Percentiles rank a stretch among this genome's conserved stretches.
Evolutionary conservation across 2,329 filamentous ascomycete genomes (phyloP).

Genomic region (Fusarium clavum): DNA sequence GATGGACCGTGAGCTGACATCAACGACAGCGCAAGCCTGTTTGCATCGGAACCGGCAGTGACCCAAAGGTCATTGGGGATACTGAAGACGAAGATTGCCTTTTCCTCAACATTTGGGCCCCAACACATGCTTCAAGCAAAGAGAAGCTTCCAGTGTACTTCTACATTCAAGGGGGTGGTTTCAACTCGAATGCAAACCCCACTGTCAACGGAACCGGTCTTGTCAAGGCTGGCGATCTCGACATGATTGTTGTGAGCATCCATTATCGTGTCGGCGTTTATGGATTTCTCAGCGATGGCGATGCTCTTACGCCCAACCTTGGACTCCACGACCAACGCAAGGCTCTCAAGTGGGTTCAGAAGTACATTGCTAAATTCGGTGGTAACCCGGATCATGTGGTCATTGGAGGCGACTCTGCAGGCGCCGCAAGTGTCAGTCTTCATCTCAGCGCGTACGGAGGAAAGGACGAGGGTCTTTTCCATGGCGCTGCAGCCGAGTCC

Average conservation of each 20-base stretch:
- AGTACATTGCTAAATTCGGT: conserved; percentile 74
- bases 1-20: not conserved
- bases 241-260: conserved; percentile 76
- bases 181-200: conserved; percentile 60
- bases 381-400: conserved; percentile 76
- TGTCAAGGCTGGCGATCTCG: conserved; percentile 65
- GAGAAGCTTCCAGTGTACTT: conserved; percentile 73
- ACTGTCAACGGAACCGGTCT: conserved; percentile 72
- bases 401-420: conserved; percentile 75
- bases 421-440: conserved; percentile 72
- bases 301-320: conserved; percentile 71
- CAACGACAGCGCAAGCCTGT: conserved; percentile 40
- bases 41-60: conserved; percentile 49
- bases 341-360: conserved; percentile 75
- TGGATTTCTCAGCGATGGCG: conserved; percentile 74
- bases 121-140: conserved; percentile 60
- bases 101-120: conserved; percentile 73
- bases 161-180: conserved; percentile 70
- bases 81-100: conserved; percentile 73
- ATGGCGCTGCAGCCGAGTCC: conserved; percentile 62
- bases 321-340: conserved; percentile 78
- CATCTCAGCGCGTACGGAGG: conserved; percentile 70
- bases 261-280: conserved; percentile 83
- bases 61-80: conserved; percentile 37
- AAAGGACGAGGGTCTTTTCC: conserved; percentile 61